phyloP scores from a whole-genome alignment of 2,329 filamentous ascomycete species.

The Pseudogymnoascus verrucosus region DNA sequence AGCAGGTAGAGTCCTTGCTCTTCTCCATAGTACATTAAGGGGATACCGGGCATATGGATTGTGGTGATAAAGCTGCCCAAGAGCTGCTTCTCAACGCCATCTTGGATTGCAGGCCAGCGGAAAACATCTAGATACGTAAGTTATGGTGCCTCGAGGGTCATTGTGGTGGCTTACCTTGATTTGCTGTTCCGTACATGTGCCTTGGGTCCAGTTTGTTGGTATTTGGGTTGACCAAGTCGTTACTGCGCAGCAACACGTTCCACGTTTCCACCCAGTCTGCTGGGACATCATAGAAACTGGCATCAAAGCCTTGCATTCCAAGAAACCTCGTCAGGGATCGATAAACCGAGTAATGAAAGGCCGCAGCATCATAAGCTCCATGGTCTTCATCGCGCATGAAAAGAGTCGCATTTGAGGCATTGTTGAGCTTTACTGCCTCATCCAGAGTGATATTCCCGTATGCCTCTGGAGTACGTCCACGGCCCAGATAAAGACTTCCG shows the following conservation, averaged over 20 bases:
- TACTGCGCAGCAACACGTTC: slow-evolving; percentile 47
- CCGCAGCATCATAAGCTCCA: slow-evolving; percentile 48
- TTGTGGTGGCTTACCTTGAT: slow-evolving; percentile 29
- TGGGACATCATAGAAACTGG: slow-evolving; percentile 33
- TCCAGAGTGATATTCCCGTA: slow-evolving; percentile 18
- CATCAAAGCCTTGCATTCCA: slow-evolving; percentile 40
- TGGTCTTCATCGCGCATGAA: slow-evolving; percentile 41
- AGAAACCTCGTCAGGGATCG: slow-evolving; percentile 55
- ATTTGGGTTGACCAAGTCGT: slow-evolving; percentile 52
- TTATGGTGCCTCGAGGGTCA: slow-evolving; percentile 44
- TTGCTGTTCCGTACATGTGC: slow-evolving; percentile 56
- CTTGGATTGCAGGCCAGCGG: slow-evolving; percentile 50
- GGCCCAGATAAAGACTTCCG: slow-evolving; percentile 51
- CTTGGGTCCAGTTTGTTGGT: slow-evolving; percentile 54
- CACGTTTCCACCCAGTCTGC: slow-evolving; percentile 45
- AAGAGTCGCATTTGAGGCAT: slow-evolving; percentile 5
- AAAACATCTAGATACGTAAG: slow-evolving; percentile 50
- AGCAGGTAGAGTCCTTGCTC: slow-evolving; percentile 57
- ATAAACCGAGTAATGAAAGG: slow-evolving; percentile 57
- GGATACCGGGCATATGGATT: slow-evolving; percentile 52
- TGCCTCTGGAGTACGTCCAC: slow-evolving; percentile 49
- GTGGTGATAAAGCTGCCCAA: slow-evolving; percentile 53
- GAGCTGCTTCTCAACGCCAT: slow-evolving; percentile 49
- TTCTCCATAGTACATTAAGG: slow-evolving; percentile 55
- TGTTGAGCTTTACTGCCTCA: slow-evolving; percentile 10